These are phyloP conservation scores for Thraustochytrium sp. DNA, from an alignment of 352 stramenopile species.

Conservation along the genomic window DNA sequence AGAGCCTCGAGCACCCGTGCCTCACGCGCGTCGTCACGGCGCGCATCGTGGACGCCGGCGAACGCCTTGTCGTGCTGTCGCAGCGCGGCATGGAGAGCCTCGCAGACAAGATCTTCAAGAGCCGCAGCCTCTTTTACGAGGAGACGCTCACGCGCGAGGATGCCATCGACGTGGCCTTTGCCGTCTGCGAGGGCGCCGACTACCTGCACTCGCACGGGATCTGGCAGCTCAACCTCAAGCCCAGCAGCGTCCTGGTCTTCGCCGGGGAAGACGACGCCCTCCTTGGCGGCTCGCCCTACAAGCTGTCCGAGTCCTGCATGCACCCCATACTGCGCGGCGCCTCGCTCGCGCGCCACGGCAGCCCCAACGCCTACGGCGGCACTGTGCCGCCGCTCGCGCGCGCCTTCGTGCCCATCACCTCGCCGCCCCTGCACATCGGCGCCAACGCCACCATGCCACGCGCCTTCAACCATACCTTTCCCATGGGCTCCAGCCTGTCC, in stretches of 20 bases:
- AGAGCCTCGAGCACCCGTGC: not conserved
- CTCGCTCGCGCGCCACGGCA: not conserved
- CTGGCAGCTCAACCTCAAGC: constrained; percentile 19
- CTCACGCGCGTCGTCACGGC: not conserved
- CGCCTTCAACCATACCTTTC: constrained; percentile 23
- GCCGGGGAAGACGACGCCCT: no score
- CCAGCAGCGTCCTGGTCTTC: constrained; percentile 13
- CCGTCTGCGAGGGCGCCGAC: not conserved
- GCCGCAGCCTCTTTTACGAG: constrained; percentile 12
- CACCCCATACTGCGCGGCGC: not conserved
- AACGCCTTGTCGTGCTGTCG: constrained; percentile 5
- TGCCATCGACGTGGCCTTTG: not conserved
- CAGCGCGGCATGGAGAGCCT: constrained; percentile 16
- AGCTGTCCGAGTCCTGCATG: constrained; percentile 28
- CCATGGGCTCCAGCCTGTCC: not conserved
- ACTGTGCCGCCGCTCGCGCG: not conserved
- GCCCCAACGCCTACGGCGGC: not conserved
- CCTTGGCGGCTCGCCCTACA: not conserved
- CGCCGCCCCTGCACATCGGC: not conserved
- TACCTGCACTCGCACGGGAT: constrained; percentile 29
- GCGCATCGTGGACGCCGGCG: not conserved
- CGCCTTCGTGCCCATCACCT: not conserved
- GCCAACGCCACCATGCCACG: constrained; percentile 13
- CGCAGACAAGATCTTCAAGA: constrained; percentile 18
- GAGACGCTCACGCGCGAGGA: constrained; percentile 29